Percentiles rank a stretch among this genome's conserved stretches.
Evolutionary conservation across 192 early-diverging fungal species (phyloP).

Genomic region (Globomyces pollinis-pini): DNA sequence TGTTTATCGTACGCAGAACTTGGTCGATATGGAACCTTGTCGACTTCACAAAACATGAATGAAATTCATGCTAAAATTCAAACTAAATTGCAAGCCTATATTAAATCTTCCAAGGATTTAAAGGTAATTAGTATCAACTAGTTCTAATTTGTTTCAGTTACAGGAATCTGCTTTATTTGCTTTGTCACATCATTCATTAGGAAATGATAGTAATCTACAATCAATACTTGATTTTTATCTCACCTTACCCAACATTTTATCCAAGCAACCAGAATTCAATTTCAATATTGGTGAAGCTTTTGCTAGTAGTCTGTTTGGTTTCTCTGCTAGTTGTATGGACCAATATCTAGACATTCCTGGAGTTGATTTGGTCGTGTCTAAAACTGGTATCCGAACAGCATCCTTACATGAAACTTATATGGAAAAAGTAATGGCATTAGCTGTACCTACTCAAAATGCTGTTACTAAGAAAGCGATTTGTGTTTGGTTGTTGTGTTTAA

Average conservation of each 20-base stretch:
- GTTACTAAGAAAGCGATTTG: slow-evolving; percentile 59
- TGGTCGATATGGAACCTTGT: slow-evolving; percentile 50
- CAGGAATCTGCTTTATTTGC: slow-evolving; percentile 66
- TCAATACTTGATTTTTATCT: slow-evolving; percentile 42
- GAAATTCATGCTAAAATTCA: not conserved
- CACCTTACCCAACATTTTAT: slow-evolving; percentile 46
- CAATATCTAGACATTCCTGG: slow-evolving; percentile 65
- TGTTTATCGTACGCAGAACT: slow-evolving; percentile 66
- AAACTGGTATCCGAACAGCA: not conserved
- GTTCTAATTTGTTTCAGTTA: slow-evolving; percentile 60
- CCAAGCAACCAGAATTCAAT: slow-evolving; percentile 76
- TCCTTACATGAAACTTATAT: slow-evolving; percentile 38
- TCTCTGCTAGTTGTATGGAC: slow-evolving; percentile 57
- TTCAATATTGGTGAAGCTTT: slow-evolving; percentile 82
- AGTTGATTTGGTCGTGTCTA: slow-evolving; percentile 13
- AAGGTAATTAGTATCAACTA: slow-evolving; percentile 3
- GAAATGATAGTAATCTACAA: slow-evolving; percentile 15
- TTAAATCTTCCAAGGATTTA: slow-evolving; percentile 44
- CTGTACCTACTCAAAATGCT: slow-evolving; percentile 43
- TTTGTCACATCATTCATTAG: slow-evolving; percentile 60
- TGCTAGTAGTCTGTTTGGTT: slow-evolving; percentile 53
- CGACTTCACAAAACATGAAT: slow-evolving; percentile 22
- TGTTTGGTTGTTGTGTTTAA: slow-evolving; percentile 70
- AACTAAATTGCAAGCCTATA: slow-evolving; percentile 14
- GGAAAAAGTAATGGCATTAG: slow-evolving; percentile 44